Evolutionary conservation across 371 early-diverging fungal genomes (phyloP).

Genomic region (Apophysomyces variabilis): DNA sequence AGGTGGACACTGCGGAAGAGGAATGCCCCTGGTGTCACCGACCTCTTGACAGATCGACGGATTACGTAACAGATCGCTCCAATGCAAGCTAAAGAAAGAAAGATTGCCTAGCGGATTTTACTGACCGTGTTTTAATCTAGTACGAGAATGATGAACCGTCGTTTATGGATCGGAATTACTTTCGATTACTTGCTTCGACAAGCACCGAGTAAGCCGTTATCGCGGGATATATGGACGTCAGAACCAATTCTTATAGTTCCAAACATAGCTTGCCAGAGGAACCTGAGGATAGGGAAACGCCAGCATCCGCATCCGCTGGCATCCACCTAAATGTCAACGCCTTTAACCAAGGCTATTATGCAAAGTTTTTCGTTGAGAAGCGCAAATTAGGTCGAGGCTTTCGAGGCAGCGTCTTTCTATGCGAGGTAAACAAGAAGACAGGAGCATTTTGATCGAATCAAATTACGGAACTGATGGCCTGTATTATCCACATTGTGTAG

Average conservation of each 20-base stretch:
- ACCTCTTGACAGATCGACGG: conserved; percentile 19
- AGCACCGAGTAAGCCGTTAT: conserved; percentile 38
- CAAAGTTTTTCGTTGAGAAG: conserved; percentile 90
- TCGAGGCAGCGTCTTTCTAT: conserved; percentile 90
- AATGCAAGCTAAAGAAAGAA: not conserved
- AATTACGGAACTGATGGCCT: not conserved
- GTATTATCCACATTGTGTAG: conserved; percentile 16
- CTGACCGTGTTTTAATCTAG: not conserved
- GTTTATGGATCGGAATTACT: conserved; percentile 72
- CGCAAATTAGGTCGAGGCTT: conserved; percentile 88
- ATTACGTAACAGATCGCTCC: not conserved
- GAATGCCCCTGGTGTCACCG: conserved; percentile 50
- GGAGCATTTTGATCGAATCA: too few relatives aligned
- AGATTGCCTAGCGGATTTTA: not conserved
- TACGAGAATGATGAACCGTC: conserved; percentile 32
- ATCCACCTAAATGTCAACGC: conserved; percentile 50
- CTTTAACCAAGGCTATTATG: conserved; percentile 93
- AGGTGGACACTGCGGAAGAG: conserved; percentile 5
- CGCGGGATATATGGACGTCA: not conserved
- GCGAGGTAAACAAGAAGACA: conserved; percentile 55
- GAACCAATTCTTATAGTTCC: not conserved
- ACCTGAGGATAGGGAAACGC: not conserved
- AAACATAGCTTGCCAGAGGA: conserved; percentile 10
- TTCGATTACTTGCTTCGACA: conserved; percentile 58
- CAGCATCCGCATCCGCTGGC: not conserved